Conservation (phyloP, 148 eudicot genomes). For the Rhododendron vialii region DNA sequence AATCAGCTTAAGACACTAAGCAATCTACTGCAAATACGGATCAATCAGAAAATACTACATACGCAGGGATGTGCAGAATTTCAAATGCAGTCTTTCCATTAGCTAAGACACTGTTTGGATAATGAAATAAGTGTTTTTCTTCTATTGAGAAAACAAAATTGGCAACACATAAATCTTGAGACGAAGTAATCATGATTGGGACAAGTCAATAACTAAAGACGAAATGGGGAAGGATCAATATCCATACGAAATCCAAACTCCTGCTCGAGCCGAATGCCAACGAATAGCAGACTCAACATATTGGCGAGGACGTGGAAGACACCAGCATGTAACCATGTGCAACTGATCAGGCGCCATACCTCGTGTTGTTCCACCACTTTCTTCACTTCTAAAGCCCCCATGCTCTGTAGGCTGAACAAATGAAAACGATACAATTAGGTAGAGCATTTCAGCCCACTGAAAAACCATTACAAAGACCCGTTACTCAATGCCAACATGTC, state of each 20-base stretch:
- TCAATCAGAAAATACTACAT: background rate
- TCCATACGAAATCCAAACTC: constrained; percentile 83
- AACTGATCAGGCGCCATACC: constrained; percentile 59
- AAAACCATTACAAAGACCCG: background rate
- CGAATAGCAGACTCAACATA: constrained; percentile 68
- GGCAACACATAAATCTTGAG: background rate
- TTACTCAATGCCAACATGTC: background rate
- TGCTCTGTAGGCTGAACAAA: constrained; percentile 43
- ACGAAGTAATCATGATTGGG: background rate
- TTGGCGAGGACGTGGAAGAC: constrained; percentile 71
- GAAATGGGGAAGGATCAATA: background rate
- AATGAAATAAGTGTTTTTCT: background rate
- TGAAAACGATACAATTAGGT: background rate
- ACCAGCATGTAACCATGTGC: constrained; percentile 93
- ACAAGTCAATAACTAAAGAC: background rate
- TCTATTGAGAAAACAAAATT: background rate
- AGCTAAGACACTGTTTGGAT: background rate
- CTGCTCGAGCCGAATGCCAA: constrained; percentile 81
- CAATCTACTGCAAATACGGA: background rate
- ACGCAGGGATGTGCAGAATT: background rate
- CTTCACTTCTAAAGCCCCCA: constrained; percentile 66
- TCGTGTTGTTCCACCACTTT: constrained; percentile 50
- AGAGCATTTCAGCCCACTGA: background rate
- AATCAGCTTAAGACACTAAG: background rate
- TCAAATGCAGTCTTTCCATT: background rate